Conservation (phyloP, 2,329 filamentous ascomycete genomes). For the Torrubiellomyces zombiae region DNA sequence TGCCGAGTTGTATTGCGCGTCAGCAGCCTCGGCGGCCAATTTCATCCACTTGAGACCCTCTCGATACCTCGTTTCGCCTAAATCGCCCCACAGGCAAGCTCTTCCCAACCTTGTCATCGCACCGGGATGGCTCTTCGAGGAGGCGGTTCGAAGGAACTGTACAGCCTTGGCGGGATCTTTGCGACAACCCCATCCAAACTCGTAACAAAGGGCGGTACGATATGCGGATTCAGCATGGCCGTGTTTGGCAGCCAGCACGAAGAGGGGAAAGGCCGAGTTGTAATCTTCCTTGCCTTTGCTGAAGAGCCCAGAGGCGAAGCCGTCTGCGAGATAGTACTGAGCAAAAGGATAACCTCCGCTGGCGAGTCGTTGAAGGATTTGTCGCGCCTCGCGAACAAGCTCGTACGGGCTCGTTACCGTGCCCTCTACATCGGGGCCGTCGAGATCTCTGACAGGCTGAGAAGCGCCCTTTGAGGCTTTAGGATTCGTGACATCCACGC, state of each 20-base stretch:
- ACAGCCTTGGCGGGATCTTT: slow-evolving; percentile 83
- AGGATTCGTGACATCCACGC: slow-evolving; percentile 33
- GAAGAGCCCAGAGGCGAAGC: slow-evolving; percentile 85
- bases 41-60: slow-evolving; percentile 97
- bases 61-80: slow-evolving; percentile 72
- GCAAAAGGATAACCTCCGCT: slow-evolving; percentile 90
- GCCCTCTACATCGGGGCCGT: slow-evolving; percentile 28
- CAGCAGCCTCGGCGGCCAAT: slow-evolving; percentile 75
- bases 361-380: slow-evolving; percentile 71
- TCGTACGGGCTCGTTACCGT: slow-evolving; percentile 41
- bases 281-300: slow-evolving; percentile 89
- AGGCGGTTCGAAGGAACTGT: slow-evolving; percentile 79
- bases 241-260: slow-evolving; percentile 86
- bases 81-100: slow-evolving; percentile 76
- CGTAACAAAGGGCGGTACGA: slow-evolving; percentile 84
- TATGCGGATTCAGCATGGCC: slow-evolving; percentile 94
- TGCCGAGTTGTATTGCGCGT: slow-evolving; percentile 79
- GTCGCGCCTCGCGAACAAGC: slow-evolving; percentile 71
- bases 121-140: slow-evolving; percentile 86
- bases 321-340: slow-evolving; percentile 93
- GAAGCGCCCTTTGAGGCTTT: slow-evolving; percentile 27
- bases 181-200: slow-evolving; percentile 92
- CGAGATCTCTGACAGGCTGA: slow-evolving; percentile 28
- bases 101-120: slow-evolving; percentile 85
- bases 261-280: slow-evolving; percentile 80